Conservation (phyloP, 768 basidiomycete genomes). For the Lentinula sp. region DNA sequence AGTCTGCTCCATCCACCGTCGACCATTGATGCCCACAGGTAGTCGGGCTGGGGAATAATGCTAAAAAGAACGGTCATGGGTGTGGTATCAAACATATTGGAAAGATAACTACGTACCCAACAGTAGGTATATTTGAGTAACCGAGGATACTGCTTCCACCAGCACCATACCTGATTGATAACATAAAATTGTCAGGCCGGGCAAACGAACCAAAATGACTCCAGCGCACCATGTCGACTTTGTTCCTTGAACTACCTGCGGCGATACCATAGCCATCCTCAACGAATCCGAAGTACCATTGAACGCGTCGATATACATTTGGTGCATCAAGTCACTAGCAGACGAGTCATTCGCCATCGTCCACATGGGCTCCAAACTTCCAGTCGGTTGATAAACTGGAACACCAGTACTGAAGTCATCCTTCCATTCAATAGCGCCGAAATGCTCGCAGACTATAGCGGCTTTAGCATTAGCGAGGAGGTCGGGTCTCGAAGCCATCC, state of each 20-base stretch:
- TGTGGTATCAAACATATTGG: too few species aligned
- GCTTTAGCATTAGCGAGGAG: constrained; percentile 20
- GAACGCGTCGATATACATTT: constrained; percentile 21
- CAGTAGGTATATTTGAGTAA: constrained; percentile 19
- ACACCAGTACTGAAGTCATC: constrained; percentile 15
- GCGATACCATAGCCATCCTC: constrained; percentile 23
- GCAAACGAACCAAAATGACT: not conserved
- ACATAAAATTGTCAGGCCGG: not conserved
- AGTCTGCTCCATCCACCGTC: constrained; percentile 26
- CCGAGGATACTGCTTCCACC: constrained; percentile 23
- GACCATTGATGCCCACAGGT: constrained; percentile 21
- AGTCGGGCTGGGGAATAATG: constrained; percentile 25
- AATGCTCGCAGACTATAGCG: constrained; percentile 24
- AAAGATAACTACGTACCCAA: constrained; percentile 14
- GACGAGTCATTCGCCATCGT: constrained; percentile 23
- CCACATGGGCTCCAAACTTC: constrained; percentile 24
- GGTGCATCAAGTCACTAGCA: constrained; percentile 16
- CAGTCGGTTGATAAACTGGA: constrained; percentile 19
- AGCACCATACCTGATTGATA: constrained; percentile 17
- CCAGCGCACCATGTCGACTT: constrained; percentile 14
- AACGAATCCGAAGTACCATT: constrained; percentile 17
- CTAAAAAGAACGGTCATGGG: constrained; percentile 7
- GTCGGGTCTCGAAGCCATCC: constrained; percentile 20
- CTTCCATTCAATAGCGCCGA: constrained; percentile 24
- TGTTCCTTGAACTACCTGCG: constrained; percentile 16